These are phyloP conservation scores for Buxus sempervirens DNA, from an alignment of 164 flowering plant genomes.

Conservation along the genomic window DNA sequence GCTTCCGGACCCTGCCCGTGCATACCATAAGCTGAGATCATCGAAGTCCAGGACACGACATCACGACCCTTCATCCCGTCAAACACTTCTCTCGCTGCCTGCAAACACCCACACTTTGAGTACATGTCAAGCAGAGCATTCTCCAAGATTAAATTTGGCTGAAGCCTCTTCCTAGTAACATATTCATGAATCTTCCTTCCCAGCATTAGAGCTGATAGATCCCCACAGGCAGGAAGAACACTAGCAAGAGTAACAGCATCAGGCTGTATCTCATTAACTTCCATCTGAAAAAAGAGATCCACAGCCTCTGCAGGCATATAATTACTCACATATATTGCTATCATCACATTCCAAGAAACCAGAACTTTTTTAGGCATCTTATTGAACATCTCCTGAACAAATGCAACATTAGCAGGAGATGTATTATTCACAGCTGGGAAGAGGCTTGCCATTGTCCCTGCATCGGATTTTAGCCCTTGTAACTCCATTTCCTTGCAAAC, in stretches of 20 bases:
- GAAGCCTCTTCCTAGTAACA: constrained; percentile 24
- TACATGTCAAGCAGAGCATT: constrained; percentile 42
- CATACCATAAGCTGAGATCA: constrained; percentile 33
- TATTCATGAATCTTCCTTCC: constrained; percentile 36
- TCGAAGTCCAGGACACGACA: constrained; percentile 42
- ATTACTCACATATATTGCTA: constrained; percentile 36
- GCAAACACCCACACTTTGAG: constrained; percentile 37
- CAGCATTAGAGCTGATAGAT: constrained; percentile 27
- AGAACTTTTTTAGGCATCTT: constrained; percentile 21
- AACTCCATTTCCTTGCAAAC: constrained; percentile 36
- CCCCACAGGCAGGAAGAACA: constrained; percentile 44
- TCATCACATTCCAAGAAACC: constrained; percentile 43
- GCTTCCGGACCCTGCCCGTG: constrained; percentile 28
- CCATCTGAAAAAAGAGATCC: constrained; percentile 32
- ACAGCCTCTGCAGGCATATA: constrained; percentile 33
- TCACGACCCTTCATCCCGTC: constrained; percentile 24
- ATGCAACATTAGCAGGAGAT: constrained; percentile 23
- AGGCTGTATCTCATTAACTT: constrained; percentile 28
- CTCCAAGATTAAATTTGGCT: constrained; percentile 35
- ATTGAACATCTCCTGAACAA: constrained; percentile 26
- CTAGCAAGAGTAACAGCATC: constrained; percentile 38
- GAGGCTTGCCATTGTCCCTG: constrained; percentile 42
- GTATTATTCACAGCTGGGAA: constrained; percentile 32
- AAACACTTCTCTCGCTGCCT: constrained; percentile 31
- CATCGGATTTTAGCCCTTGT: constrained; percentile 23